Percentiles rank a stretch among this genome's conserved stretches.
Conservation (phyloP, 2,329 filamentous ascomycete species). For the Celoporthe dispersa region DNA sequence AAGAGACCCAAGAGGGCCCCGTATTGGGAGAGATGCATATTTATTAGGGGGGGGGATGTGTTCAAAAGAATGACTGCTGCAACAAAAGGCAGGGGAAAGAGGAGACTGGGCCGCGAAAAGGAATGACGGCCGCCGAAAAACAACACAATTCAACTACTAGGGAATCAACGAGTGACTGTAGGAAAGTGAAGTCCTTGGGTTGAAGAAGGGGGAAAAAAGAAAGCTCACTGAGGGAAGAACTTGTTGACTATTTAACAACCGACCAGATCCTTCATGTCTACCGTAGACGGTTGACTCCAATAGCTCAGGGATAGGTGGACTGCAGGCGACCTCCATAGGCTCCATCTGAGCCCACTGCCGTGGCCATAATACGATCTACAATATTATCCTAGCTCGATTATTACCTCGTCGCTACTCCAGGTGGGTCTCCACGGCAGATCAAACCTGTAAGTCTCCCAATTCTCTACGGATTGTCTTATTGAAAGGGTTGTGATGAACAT, state of each 20-base stretch:
- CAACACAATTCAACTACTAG: constrained; percentile 25
- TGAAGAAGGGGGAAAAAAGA: constrained; percentile 2
- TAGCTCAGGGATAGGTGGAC: neutral
- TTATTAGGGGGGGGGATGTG: neutral
- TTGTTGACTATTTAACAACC: constrained; percentile 19
- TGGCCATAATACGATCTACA: constrained; percentile 3
- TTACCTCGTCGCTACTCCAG: neutral
- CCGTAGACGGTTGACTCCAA: neutral
- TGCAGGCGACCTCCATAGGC: neutral
- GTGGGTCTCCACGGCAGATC: neutral
- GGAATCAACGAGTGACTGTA: constrained; percentile 28
- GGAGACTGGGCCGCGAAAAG: constrained; percentile 3
- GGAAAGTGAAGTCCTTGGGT: constrained; percentile 23
- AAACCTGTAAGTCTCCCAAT: neutral
- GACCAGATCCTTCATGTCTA: neutral
- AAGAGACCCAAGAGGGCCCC: constrained; percentile 29
- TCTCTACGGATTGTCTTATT: neutral
- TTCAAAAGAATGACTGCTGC: constrained; percentile 10
- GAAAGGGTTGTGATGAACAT: neutral
- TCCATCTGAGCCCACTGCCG: neutral
- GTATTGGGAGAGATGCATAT: constrained; percentile 27
- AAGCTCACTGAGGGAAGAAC: neutral
- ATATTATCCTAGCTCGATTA: neutral
- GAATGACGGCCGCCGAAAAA: constrained; percentile 18
- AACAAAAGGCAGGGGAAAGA: constrained; percentile 21